Percentiles rank a stretch among this genome's conserved stretches.
Conservation (phyloP, 1,284 basidiomycete genomes). For the Paramarasmius palmivorus region DNA sequence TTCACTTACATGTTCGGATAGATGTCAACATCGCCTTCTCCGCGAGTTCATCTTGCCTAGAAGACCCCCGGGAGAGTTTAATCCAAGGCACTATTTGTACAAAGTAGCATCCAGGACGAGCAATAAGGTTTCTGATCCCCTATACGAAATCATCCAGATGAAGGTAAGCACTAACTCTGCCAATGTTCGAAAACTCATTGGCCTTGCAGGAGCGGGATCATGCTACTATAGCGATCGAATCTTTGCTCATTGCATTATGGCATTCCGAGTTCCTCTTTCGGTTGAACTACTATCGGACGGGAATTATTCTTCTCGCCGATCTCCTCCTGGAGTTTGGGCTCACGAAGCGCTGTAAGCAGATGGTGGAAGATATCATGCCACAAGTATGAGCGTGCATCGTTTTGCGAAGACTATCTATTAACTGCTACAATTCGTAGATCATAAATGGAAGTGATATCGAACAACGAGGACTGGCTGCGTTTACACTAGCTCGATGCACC, state of each 20-base stretch:
- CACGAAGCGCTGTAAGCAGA: conserved; percentile 58
- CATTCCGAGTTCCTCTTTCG: conserved; percentile 76
- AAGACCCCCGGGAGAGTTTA: conserved; percentile 51
- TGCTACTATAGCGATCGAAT: conserved; percentile 59
- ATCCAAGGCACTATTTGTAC: conserved; percentile 52
- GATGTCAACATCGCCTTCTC: conserved; percentile 63
- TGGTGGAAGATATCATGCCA: conserved; percentile 77
- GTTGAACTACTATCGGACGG: conserved; percentile 64
- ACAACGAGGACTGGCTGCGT: conserved; percentile 71
- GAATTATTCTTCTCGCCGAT: conserved; percentile 71
- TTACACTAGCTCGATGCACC: conserved; percentile 71
- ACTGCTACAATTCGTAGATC: conserved; percentile 41
- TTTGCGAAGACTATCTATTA: not conserved
- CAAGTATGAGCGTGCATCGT: conserved; percentile 47
- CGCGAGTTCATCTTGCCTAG: conserved; percentile 63
- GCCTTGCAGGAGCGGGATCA: conserved; percentile 52
- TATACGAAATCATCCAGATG: conserved; percentile 65
- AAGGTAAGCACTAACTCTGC: conserved; percentile 41
- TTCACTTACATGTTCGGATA: conserved; percentile 18
- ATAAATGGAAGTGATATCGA: conserved; percentile 71
- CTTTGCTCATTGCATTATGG: conserved; percentile 71
- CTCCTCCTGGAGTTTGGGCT: conserved; percentile 74
- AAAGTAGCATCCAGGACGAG: conserved; percentile 26
- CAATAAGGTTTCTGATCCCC: conserved; percentile 58
- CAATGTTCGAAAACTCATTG: conserved; percentile 11